A percentile compares a stretch with the other conserved stretches of the same genome.
Conservation (phyloP, 352 stramenopile genomes). For the Phytophthora hibernalis region DNA sequence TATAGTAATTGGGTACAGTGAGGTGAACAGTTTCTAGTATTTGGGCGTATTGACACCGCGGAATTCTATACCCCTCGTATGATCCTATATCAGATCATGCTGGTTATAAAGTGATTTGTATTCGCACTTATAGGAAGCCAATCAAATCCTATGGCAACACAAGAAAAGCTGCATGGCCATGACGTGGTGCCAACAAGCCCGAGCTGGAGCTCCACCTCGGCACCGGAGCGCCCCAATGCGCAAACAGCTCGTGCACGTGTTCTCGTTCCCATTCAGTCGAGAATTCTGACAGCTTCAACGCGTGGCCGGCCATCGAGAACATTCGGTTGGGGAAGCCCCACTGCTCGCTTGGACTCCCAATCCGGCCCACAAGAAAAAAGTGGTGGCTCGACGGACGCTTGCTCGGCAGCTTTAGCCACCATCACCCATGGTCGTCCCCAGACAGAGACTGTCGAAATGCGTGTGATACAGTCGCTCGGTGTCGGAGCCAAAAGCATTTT, state of each 20-base stretch:
- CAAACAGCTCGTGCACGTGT: conserved; percentile 15
- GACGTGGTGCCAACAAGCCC: conserved; percentile 10
- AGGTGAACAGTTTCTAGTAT: background rate
- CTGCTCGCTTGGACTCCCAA: background rate
- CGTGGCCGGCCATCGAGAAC: conserved; percentile 7
- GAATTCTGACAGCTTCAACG: conserved; percentile 17
- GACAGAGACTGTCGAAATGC: conserved; percentile 16
- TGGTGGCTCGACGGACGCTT: conserved; percentile 1
- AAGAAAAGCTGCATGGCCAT: conserved; percentile 19
- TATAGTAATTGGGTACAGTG: conserved; percentile 5
- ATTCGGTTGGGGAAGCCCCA: conserved; percentile 1
- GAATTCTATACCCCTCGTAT: background rate
- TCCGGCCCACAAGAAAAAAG: conserved; percentile 17
- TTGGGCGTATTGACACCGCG: background rate
- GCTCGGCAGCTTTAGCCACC: conserved; percentile 9
- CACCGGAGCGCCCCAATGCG: conserved; percentile 19
- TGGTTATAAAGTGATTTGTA: background rate
- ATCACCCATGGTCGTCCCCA: conserved; percentile 17
- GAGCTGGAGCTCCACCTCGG: background rate
- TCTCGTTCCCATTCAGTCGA: background rate
- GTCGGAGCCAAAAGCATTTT: background rate
- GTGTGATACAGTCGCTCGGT: too few species aligned
- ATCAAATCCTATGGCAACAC: conserved; percentile 17
- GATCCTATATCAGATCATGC: background rate
- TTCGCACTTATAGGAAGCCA: background rate